phyloP scores from a whole-genome alignment of 2,329 filamentous ascomycete genomes.

The Alternaria viburni region DNA sequence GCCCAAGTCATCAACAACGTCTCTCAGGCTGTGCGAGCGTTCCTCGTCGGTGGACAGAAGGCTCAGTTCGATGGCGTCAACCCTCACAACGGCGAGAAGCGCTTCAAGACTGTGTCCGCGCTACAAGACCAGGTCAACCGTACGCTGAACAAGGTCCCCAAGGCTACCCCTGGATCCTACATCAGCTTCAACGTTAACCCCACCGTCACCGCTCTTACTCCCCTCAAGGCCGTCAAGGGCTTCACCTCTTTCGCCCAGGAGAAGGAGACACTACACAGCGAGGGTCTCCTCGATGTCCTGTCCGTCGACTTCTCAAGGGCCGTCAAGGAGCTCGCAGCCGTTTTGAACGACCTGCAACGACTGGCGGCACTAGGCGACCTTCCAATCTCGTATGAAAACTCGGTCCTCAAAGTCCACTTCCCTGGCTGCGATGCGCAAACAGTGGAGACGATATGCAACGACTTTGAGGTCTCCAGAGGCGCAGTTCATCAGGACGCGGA shows the following conservation, averaged over 20 bases:
- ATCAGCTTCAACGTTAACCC: slow-evolving; percentile 90
- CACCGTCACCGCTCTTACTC: slow-evolving; percentile 85
- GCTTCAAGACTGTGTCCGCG: slow-evolving; percentile 77
- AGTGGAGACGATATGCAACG: slow-evolving; percentile 82
- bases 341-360: slow-evolving; percentile 81
- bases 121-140: slow-evolving; percentile 75
- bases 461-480: slow-evolving; percentile 83
- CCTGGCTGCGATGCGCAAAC: slow-evolving; percentile 86
- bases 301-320: slow-evolving; percentile 87
- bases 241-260: slow-evolving; percentile 51
- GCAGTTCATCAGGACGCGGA: slow-evolving; percentile 78
- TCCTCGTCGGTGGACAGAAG: slow-evolving; percentile 89
- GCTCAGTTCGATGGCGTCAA: slow-evolving; percentile 83
- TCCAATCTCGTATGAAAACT: slow-evolving; percentile 74
- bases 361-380: slow-evolving; percentile 81
- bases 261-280: slow-evolving; percentile 73
- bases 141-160: slow-evolving; percentile 67
- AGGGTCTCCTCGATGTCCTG: slow-evolving; percentile 83
- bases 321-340: slow-evolving; percentile 79
- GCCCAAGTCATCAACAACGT: slow-evolving; percentile 95
- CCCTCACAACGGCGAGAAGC: slow-evolving; percentile 71
- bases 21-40: slow-evolving; percentile 89
- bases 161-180: slow-evolving; percentile 73
- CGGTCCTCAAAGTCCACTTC: slow-evolving; percentile 80
- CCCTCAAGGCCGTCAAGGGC: slow-evolving; percentile 66